phyloP scores from a whole-genome alignment of 2,329 filamentous ascomycete genomes.

The Lachnellula hyalina region DNA sequence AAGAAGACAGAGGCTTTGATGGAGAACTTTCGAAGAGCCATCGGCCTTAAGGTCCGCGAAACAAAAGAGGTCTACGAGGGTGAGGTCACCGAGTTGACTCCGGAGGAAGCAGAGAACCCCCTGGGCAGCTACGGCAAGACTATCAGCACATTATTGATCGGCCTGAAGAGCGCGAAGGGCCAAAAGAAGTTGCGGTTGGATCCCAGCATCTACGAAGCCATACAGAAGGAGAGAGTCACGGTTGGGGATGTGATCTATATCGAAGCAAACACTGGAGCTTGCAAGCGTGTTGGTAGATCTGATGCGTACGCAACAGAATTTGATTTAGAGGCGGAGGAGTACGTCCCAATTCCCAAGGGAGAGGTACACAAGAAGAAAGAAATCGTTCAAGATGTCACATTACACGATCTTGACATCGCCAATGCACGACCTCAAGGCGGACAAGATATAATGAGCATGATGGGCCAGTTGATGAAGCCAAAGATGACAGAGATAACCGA shows the following conservation, averaged over 20 bases:
- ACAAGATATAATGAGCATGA: conserved; percentile 99
- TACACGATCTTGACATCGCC: conserved; percentile 94
- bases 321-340: conserved; percentile 97
- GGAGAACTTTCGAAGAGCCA: conserved; percentile 97
- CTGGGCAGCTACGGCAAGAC: conserved; percentile 95
- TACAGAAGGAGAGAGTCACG: conserved; percentile 95
- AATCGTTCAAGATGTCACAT: conserved; percentile 95
- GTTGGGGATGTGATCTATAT: conserved; percentile 99
- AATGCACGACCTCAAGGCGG: conserved; percentile 94
- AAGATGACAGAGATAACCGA: conserved; percentile 99
- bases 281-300: conserved; percentile 92
- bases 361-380: conserved; percentile 99
- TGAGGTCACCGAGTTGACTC: conserved; percentile 94
- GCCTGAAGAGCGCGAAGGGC: conserved; percentile 89
- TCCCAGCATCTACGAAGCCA: conserved; percentile 97
- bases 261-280: conserved; percentile 96
- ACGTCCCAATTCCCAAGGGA: conserved; percentile 96
- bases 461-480: conserved; percentile 99
- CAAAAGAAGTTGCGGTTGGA: conserved; percentile 97
- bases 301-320: conserved; percentile 98
- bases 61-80: conserved; percentile 99
- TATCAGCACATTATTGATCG: conserved; percentile 91
- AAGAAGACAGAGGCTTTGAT: conserved; percentile 99
- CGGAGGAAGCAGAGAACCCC: conserved; percentile 96
- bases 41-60: conserved; percentile 93